Conservation (phyloP, 2,329 filamentous ascomycete species). For the Talaromyces sp. region DNA sequence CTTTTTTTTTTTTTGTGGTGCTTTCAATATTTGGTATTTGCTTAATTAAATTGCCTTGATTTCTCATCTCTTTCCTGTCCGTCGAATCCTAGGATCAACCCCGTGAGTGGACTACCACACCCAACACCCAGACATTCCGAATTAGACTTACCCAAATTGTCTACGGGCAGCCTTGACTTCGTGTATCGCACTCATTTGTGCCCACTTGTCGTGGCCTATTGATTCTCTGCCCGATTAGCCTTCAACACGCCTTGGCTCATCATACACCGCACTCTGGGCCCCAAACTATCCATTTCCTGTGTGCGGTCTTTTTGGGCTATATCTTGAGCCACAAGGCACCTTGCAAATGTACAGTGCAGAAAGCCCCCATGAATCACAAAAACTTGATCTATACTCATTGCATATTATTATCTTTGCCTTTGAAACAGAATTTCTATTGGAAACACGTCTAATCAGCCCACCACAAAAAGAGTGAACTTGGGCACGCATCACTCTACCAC, state of each 20-base stretch:
- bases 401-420: conserved; percentile 13
- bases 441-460: conserved; percentile 32
- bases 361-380: conserved; percentile 28
- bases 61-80: background rate
- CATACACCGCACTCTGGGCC: conserved; percentile 20
- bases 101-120: conserved; percentile 7
- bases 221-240: conserved; percentile 24
- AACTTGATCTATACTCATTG: conserved; percentile 32
- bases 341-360: conserved; percentile 37
- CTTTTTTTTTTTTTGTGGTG: conserved; percentile 11
- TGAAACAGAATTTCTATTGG: conserved; percentile 31
- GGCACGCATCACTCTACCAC: conserved; percentile 33
- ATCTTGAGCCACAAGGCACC: conserved; percentile 32
- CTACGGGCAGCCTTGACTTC: conserved; percentile 31
- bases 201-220: conserved; percentile 25
- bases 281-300: conserved; percentile 23
- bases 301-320: conserved; percentile 30
- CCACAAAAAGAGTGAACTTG: conserved; percentile 24
- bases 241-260: conserved; percentile 19
- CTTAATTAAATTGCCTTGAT: conserved; percentile 16
- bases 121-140: conserved; percentile 19
- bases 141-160: conserved; percentile 31
- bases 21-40: background rate
- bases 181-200: conserved; percentile 38
- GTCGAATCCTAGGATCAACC: conserved; percentile 16